These are phyloP conservation scores for Talaromyces amestolkiae DNA, from an alignment of 2,329 filamentous ascomycete species.

Conservation along the genomic window DNA sequence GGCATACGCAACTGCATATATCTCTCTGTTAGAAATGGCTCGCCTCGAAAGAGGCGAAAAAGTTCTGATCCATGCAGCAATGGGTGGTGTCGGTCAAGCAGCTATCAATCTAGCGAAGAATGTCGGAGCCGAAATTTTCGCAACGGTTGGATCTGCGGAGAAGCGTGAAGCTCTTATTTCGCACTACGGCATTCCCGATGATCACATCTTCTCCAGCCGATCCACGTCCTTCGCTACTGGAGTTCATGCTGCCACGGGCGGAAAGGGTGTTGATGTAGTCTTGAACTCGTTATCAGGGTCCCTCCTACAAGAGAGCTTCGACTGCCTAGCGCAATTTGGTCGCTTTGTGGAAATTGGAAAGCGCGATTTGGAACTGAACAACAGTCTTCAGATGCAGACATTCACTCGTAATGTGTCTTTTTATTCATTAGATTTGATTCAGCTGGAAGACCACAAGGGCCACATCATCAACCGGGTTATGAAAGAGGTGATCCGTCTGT, in stretches of 20 bases:
- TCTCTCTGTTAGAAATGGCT: neutral
- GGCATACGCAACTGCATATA: neutral
- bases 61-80: neutral
- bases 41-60: neutral
- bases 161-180: neutral
- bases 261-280: neutral
- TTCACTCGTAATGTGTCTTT: slow-evolving; percentile 35
- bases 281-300: slow-evolving; percentile 2
- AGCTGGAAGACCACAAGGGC: neutral
- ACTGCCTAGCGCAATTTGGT: slow-evolving; percentile 31
- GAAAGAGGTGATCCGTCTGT: neutral
- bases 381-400: slow-evolving; percentile 44
- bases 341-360: slow-evolving; percentile 36
- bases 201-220: neutral
- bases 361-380: slow-evolving; percentile 33
- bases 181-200: neutral
- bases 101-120: neutral
- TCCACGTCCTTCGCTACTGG: neutral
- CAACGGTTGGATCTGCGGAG: neutral
- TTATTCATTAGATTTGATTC: neutral
- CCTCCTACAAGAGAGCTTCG: slow-evolving; percentile 26
- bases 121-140: neutral
- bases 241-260: neutral
- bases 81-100: neutral
- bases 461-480: neutral